A percentile compares a stretch with the other conserved stretches of the same genome.
Evolutionary conservation across 441 rosid genomes (phyloP).

Genomic region (Bocquillonia castaneifolia): DNA sequence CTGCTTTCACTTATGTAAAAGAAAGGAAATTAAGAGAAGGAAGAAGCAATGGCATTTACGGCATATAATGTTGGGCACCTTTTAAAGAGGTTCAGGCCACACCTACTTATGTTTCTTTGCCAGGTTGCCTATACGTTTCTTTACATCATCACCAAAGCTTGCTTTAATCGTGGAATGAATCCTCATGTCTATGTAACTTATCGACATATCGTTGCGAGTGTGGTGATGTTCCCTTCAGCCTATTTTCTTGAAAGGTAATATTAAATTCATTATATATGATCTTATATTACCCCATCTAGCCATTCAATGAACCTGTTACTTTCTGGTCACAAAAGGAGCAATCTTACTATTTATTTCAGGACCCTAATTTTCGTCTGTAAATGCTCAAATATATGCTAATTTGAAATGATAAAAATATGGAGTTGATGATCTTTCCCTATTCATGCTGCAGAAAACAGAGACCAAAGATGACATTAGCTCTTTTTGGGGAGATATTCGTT

Average conservation of each 20-base stretch:
- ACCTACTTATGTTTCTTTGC: slow-evolving; percentile 45
- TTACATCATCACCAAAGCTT: slow-evolving; percentile 51
- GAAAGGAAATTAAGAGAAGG: background rate
- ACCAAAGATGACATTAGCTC: slow-evolving; percentile 51
- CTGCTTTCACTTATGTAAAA: background rate
- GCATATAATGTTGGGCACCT: background rate
- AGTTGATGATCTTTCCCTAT: background rate
- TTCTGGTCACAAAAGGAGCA: too few relatives aligned
- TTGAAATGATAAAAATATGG: background rate
- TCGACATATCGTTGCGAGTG: slow-evolving; percentile 44
- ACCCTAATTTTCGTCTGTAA: too few relatives aligned
- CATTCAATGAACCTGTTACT: too few relatives aligned
- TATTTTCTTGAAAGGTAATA: slow-evolving; percentile 55
- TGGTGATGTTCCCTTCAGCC: slow-evolving; percentile 54
- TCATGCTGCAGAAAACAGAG: slow-evolving; percentile 42
- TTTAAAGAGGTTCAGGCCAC: slow-evolving; percentile 44
- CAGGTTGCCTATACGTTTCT: slow-evolving; percentile 51
- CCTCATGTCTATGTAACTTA: slow-evolving; percentile 65
- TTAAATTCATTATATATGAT: too few relatives aligned
- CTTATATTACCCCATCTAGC: too few relatives aligned
- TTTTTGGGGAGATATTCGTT: slow-evolving; percentile 51
- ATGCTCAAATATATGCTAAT: background rate
- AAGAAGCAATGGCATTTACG: slow-evolving; percentile 14
- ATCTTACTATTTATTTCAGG: too few relatives aligned
- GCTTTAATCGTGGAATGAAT: slow-evolving; percentile 45